A percentile compares a stretch with the other conserved stretches of the same genome.
Conservation (phyloP, 2,329 filamentous ascomycete genomes). For the Macrophomina phaseolina region DNA sequence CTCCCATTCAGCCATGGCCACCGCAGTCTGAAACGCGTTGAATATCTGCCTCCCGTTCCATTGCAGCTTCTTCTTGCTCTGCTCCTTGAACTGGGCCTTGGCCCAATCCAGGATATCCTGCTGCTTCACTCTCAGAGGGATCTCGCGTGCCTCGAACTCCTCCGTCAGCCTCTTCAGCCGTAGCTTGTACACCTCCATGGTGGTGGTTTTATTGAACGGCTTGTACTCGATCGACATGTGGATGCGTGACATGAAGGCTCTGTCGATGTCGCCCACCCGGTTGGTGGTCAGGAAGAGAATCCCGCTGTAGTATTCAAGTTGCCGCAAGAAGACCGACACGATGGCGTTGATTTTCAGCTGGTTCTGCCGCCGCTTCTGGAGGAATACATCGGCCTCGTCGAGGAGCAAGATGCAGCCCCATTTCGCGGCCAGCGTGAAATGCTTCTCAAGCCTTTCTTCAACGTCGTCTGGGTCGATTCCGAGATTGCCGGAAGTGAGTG, state of each 20-base stretch:
- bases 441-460: not conserved
- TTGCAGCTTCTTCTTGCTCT: not conserved
- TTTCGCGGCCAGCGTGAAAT: not conserved
- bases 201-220: too few relatives aligned
- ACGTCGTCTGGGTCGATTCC: not conserved
- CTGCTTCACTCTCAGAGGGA: too few relatives aligned
- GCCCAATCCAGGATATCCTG: not conserved
- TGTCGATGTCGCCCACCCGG: too few relatives aligned
- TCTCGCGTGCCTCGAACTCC: too few relatives aligned
- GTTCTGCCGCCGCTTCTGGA: not conserved
- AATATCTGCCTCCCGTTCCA: conserved; percentile 33
- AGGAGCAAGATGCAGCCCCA: conserved; percentile 16
- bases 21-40: conserved; percentile 33
- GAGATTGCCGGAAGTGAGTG: conserved; percentile 30
- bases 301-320: too few relatives aligned
- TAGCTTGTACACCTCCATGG: too few relatives aligned
- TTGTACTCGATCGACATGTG: too few relatives aligned
- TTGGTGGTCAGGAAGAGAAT: too few relatives aligned
- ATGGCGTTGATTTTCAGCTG: not conserved
- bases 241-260: too few relatives aligned
- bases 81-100: not conserved
- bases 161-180: too few relatives aligned
- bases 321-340: not conserved
- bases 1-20: conserved; percentile 30
- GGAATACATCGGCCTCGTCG: conserved; percentile 27